Percentiles rank a stretch among this genome's conserved stretches.
Evolutionary conservation across 305 asterid genomes (phyloP).

Genomic region (Fraxinus albicans): DNA sequence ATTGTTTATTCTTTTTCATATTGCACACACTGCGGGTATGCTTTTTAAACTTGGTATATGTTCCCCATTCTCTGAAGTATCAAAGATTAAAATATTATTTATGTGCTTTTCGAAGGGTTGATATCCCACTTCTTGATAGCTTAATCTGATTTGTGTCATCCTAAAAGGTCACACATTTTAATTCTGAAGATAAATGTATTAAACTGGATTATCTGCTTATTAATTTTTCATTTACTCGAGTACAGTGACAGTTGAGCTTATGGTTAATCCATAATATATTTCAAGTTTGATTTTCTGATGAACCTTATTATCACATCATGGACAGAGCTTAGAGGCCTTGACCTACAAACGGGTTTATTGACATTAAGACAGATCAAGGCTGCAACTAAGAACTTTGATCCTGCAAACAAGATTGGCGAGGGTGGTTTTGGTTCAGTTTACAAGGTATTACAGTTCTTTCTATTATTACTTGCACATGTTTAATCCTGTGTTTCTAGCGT

Average conservation of each 20-base stretch:
- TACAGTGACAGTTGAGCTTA: background rate
- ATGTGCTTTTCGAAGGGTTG: background rate
- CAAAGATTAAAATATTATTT: background rate
- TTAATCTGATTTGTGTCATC: background rate
- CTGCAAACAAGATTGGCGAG: conserved; percentile 84
- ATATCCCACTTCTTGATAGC: background rate
- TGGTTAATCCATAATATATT: background rate
- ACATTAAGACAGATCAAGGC: conserved; percentile 76
- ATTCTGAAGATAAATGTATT: background rate
- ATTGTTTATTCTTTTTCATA: no score
- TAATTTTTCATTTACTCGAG: background rate
- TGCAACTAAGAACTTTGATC: conserved; percentile 86
- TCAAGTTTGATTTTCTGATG: conserved; percentile 12
- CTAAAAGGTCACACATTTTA: background rate
- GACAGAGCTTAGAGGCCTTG: conserved; percentile 82
- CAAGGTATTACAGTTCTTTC: conserved; percentile 51
- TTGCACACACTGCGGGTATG: background rate
- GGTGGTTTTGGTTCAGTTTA: conserved; percentile 95
- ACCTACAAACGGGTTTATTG: conserved; percentile 82
- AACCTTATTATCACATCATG: conserved; percentile 16
- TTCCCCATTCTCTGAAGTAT: background rate
- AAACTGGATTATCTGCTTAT: background rate
- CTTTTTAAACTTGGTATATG: background rate
- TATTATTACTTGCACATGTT: background rate
- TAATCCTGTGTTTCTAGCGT: background rate